Conservation (phyloP, 2,329 filamentous ascomycete genomes). For the Cladosporium sp. region DNA sequence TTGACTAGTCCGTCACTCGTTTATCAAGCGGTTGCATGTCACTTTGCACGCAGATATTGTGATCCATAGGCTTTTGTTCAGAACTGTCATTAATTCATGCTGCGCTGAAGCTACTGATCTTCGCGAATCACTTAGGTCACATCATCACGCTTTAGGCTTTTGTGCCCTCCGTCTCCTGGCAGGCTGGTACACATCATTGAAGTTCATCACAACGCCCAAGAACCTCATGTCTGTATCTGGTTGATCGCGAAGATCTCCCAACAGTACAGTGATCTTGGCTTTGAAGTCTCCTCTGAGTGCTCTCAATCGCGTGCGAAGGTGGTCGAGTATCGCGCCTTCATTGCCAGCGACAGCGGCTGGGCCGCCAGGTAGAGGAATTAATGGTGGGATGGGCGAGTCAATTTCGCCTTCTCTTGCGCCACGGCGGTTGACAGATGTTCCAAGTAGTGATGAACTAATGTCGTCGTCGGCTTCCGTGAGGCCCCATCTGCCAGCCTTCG, state of each 20-base stretch:
- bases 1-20: too few relatives aligned
- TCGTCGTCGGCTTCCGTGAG: conserved; percentile 54
- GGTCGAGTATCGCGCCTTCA: conserved; percentile 65
- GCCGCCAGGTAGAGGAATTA: conserved; percentile 29
- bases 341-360: conserved; percentile 29
- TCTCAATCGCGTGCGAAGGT: conserved; percentile 68
- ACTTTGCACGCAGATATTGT: too few relatives aligned
- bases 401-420: conserved; percentile 22
- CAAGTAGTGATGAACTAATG: conserved; percentile 3
- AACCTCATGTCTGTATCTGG: conserved; percentile 94
- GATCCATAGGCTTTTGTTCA: too few relatives aligned
- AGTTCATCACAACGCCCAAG: conserved; percentile 96
- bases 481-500: conserved; percentile 62
- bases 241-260: conserved; percentile 89
- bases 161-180: conserved; percentile 54
- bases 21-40: too few relatives aligned
- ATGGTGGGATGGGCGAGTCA: conserved; percentile 41
- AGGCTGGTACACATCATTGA: conserved; percentile 92
- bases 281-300: conserved; percentile 73
- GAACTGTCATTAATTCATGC: conserved; percentile 1
- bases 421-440: conserved; percentile 18
- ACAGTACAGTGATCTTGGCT: conserved; percentile 69
- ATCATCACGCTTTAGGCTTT: not conserved
- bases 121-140: not conserved
- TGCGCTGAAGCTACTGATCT: not conserved